These are phyloP conservation scores for Clarireedia sp. DNA, from an alignment of 2,329 filamentous ascomycete genomes.

Conservation along the genomic window DNA sequence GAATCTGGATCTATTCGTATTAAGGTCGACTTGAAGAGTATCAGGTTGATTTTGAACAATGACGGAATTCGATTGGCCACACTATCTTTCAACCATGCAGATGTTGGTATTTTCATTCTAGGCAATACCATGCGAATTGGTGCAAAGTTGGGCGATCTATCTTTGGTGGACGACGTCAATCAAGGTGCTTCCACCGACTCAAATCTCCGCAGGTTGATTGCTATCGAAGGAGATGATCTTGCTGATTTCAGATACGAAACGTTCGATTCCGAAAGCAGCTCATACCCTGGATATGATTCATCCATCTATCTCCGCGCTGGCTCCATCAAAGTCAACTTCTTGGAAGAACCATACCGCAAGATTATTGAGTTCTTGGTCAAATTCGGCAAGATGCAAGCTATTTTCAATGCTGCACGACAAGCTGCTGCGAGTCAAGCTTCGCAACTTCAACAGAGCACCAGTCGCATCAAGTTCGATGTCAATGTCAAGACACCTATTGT, in stretches of 20 bases:
- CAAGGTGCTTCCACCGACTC: constrained; percentile 77
- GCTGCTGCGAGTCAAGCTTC: constrained; percentile 90
- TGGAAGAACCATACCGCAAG: constrained; percentile 95
- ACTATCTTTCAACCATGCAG: constrained; percentile 82
- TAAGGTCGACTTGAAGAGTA: constrained; percentile 87
- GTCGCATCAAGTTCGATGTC: constrained; percentile 88
- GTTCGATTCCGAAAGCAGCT: constrained; percentile 63
- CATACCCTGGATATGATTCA: constrained; percentile 91
- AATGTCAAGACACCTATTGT: constrained; percentile 92
- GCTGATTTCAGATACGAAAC: constrained; percentile 98
- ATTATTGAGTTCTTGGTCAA: constrained; percentile 98
- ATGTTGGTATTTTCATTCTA: constrained; percentile 81
- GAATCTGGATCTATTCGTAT: constrained; percentile 60
- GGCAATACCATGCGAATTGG: constrained; percentile 82
- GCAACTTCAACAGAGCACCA: constrained; percentile 83
- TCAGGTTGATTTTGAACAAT: constrained; percentile 91
- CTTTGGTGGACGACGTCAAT: constrained; percentile 87
- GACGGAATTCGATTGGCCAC: constrained; percentile 93
- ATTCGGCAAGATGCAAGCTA: constrained; percentile 98
- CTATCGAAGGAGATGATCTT: constrained; percentile 90
- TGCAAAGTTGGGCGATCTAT: constrained; percentile 79
- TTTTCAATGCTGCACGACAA: constrained; percentile 94
- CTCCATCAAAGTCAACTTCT: constrained; percentile 92
- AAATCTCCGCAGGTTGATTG: constrained; percentile 75
- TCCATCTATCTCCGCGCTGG: constrained; percentile 85